Conservation (phyloP, 2,329 filamentous ascomycete species). For the Hypoxylon sp. region DNA sequence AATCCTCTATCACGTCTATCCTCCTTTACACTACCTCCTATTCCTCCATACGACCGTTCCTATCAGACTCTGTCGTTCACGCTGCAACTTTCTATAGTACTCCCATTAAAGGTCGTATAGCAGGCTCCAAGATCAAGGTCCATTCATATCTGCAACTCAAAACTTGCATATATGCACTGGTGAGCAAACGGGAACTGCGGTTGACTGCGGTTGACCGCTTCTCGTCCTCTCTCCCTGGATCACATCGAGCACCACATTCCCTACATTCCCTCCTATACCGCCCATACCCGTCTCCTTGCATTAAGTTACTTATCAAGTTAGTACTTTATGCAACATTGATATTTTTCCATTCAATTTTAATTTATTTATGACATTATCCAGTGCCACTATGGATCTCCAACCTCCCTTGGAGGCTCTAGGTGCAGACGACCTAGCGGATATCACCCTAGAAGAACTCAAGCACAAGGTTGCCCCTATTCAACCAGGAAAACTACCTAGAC, state of each 20-base stretch:
- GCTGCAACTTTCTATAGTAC: background rate
- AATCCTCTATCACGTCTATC: background rate
- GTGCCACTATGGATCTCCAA: slow-evolving; percentile 44
- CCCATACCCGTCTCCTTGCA: background rate
- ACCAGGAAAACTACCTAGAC: slow-evolving; percentile 18
- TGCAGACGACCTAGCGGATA: slow-evolving; percentile 28
- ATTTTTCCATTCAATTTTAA: background rate
- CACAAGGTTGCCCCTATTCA: slow-evolving; percentile 26
- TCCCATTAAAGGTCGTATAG: background rate
- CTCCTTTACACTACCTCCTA: background rate
- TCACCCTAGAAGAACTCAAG: slow-evolving; percentile 42
- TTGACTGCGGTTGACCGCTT: slow-evolving; percentile 5
- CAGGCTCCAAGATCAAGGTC: background rate
- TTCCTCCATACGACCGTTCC: background rate
- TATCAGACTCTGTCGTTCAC: background rate
- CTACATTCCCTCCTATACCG: background rate
- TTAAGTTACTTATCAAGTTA: background rate
- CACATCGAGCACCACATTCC: background rate
- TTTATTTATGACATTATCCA: background rate
- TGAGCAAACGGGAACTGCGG: slow-evolving; percentile 19
- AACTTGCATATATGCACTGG: slow-evolving; percentile 14
- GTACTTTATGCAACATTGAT: background rate
- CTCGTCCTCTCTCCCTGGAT: background rate
- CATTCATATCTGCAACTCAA: background rate
- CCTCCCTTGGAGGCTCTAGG: slow-evolving; percentile 16